Base-by-base conservation (phyloP, 2,329 filamentous ascomycete genomes). In the Xylogone sp. region DNA sequence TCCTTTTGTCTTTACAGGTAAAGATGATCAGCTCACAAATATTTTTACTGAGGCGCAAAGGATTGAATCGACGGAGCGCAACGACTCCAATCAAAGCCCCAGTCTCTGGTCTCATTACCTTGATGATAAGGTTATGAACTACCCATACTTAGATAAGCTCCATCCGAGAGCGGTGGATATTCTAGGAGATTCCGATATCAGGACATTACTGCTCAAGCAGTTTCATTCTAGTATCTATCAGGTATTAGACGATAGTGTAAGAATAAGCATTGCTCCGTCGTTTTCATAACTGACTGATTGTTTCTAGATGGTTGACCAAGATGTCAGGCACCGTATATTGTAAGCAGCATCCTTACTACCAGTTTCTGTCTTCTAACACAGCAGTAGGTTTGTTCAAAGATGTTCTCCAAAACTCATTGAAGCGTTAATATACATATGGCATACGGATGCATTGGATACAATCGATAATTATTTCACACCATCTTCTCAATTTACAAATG, bases 401-500 rank as follows among this genome's bases (percentile, higher is more conserved):
- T 58, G 52, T 24, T 56, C 47, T n/a, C 56, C 56, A 18, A 45
- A 43, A 7, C 31, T 61, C 10, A 53, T 61, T 7, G 50, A 47
- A 34, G 45, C 53, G 1, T 59, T 61, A 20, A 53, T 61, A 4
- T 58, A 56, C 22, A 48, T 61, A 18, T 61, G 56, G 53, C 58
- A 61, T 52, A 52, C 55, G 1, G 57, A 61, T 22, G 52, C 52
- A 20, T 43, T 61, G 18, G 58, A 58, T 31, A 53, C 58, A 2
- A 52, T 59, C n/a, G 57, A 61, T 24, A 53, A 48, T 22, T 58
- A 61, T 47, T 56, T 61, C 44, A 52, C 51, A 6, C 22, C 49
- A 12, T 48, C 55, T 1, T 57, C 58, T 10, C 21, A 47, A 6
- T 61, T 55, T 27, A 31, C 48, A 2, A 51, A 59, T 7, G 51